Percentiles rank a stretch among this genome's conserved stretches.
Evolutionary conservation across 768 basidiomycete genomes (phyloP).

Genomic region (Gymnopilus junonius): DNA sequence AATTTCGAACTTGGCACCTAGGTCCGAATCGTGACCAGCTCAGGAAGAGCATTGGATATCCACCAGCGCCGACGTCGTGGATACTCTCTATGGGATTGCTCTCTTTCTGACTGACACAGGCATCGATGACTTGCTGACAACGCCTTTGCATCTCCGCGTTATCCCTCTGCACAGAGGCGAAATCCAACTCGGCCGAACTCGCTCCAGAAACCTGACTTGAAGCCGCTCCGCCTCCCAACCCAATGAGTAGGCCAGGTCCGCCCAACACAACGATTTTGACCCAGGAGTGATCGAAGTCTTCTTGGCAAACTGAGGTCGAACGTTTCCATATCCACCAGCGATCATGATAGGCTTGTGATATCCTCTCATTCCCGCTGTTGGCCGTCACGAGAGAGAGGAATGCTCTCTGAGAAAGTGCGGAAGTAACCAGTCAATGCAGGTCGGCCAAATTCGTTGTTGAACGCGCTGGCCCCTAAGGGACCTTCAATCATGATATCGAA

Average conservation of each 20-base stretch:
- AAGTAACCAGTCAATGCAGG: constrained; percentile 94
- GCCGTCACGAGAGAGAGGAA: constrained; percentile 57
- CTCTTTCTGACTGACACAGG: constrained; percentile 65
- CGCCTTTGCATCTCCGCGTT: constrained; percentile 98
- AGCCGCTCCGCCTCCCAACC: constrained; percentile 95
- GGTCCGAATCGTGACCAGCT: constrained; percentile 96
- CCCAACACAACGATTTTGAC: constrained; percentile 92
- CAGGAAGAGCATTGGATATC: constrained; percentile 96
- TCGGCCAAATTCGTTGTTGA: constrained; percentile 98
- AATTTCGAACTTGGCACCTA: constrained; percentile 93
- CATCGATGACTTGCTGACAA: constrained; percentile 97
- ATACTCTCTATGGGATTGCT: constrained; percentile 90
- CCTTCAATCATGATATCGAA: constrained; percentile 98
- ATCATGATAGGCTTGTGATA: constrained; percentile 99
- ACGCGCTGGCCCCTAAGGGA: constrained; percentile 92
- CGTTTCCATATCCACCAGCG: constrained; percentile 95
- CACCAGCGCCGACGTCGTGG: constrained; percentile 98
- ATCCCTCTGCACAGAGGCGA: constrained; percentile 96
- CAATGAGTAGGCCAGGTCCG: constrained; percentile 95
- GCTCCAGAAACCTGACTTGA: constrained; percentile 92
- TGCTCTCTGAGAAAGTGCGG: constrained; percentile 87
- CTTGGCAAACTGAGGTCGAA: constrained; percentile 79
- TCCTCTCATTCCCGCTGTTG: constrained; percentile 72
- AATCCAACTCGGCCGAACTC: constrained; percentile 91
- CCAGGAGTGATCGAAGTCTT: constrained; percentile 81